Conservation (phyloP, 176 grass and related monocot species). For the Oryza brachyantha region DNA sequence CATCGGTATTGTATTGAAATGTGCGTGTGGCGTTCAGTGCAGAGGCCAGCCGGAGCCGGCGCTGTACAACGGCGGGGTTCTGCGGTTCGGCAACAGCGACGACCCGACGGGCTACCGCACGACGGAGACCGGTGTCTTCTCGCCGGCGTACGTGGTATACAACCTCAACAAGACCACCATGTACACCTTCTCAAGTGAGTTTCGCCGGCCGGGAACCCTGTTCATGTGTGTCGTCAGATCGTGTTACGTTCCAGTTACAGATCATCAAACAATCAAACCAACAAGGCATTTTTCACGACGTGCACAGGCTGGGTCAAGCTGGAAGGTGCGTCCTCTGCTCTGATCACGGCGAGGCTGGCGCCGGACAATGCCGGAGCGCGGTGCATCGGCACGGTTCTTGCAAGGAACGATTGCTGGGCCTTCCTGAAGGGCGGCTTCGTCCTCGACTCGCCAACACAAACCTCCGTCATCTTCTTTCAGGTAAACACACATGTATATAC, state of each 20-base stretch:
- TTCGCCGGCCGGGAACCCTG: background rate
- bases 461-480: conserved; percentile 70
- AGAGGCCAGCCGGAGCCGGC: conserved; percentile 71
- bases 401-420: conserved; percentile 80
- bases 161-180: conserved; percentile 69
- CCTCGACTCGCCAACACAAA: conserved; percentile 62
- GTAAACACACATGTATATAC: too few species aligned
- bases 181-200: conserved; percentile 94
- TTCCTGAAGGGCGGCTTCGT: conserved; percentile 81
- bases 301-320: conserved; percentile 84
- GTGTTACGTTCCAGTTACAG: background rate
- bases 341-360: conserved; percentile 71
- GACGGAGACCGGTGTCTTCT: conserved; percentile 71
- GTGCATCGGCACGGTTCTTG: conserved; percentile 75
- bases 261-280: background rate
- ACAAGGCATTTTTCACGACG: background rate
- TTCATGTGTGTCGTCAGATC: background rate
- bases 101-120: conserved; percentile 59
- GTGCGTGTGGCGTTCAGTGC: conserved; percentile 53
- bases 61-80: conserved; percentile 86
- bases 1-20: background rate
- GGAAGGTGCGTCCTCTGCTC: conserved; percentile 50
- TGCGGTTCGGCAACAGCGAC: conserved; percentile 53
- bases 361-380: conserved; percentile 56
- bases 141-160: conserved; percentile 76